Evolutionary conservation across 2,329 filamentous ascomycete species (phyloP).

Genomic region (Truncatella angustata): DNA sequence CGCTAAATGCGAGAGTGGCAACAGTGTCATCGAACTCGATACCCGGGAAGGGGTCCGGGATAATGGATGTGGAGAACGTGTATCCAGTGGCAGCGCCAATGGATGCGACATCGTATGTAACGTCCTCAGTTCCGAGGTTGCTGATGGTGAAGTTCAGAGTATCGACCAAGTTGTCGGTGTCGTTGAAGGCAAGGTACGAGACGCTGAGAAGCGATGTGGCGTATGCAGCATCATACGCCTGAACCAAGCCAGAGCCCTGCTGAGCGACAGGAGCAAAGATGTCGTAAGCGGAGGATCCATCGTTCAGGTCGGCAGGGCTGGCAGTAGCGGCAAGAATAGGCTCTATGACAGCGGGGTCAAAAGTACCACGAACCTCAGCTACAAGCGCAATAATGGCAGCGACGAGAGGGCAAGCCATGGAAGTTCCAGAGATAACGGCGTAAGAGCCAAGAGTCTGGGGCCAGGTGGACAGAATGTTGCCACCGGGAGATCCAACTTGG

Average conservation of each 20-base stretch:
- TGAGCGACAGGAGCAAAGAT: conserved; percentile 55
- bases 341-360: conserved; percentile 48
- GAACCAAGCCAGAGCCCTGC: conserved; percentile 59
- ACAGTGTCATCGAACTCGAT: conserved; percentile 35
- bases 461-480: conserved; percentile 58
- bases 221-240: conserved; percentile 58
- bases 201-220: conserved; percentile 51
- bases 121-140: conserved; percentile 47
- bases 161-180: conserved; percentile 54
- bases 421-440: conserved; percentile 53
- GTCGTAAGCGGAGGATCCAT: conserved; percentile 32
- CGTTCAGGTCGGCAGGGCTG: conserved; percentile 48
- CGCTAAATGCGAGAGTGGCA: conserved; percentile 42
- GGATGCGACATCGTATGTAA: conserved; percentile 53
- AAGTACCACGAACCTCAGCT: conserved; percentile 48
- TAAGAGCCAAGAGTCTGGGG: conserved; percentile 47
- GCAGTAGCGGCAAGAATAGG: conserved; percentile 48
- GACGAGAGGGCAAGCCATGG: conserved; percentile 58
- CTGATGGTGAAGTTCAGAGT: conserved; percentile 52
- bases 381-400: conserved; percentile 56
- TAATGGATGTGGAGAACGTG: conserved; percentile 40
- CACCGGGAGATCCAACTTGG: conserved; percentile 54
- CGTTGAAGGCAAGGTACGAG: conserved; percentile 62
- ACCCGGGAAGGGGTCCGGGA: conserved; percentile 43
- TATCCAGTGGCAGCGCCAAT: conserved; percentile 52